These are phyloP conservation scores for Alternaria triticina DNA, from an alignment of 2,329 filamentous ascomycete genomes.

Conservation along the genomic window DNA sequence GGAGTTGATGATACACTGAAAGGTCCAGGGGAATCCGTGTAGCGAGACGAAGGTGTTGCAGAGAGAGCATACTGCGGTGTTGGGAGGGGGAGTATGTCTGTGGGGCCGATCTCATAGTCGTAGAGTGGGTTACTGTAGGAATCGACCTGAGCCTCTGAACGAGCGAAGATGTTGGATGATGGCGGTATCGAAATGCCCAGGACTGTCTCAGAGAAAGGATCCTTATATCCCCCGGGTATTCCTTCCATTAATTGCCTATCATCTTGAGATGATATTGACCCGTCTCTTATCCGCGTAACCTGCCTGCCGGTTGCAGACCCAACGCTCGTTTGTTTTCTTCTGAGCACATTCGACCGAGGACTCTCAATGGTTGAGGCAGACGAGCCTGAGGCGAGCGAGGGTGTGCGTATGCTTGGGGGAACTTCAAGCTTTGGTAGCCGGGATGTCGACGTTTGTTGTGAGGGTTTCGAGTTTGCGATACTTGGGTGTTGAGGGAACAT, in stretches of 20 bases:
- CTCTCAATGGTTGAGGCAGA: slow-evolving; percentile 56
- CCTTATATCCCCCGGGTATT: slow-evolving; percentile 44
- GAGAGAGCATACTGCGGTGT: slow-evolving; percentile 72
- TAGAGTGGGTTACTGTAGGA: slow-evolving; percentile 29
- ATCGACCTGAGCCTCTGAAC: slow-evolving; percentile 36
- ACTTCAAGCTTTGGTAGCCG: slow-evolving; percentile 47
- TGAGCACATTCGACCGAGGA: slow-evolving; percentile 52
- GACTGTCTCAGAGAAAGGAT: slow-evolving; percentile 52
- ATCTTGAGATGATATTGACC: slow-evolving; percentile 45
- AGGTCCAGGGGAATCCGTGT: slow-evolving; percentile 73
- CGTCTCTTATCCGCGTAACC: slow-evolving; percentile 38
- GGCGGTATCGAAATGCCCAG: slow-evolving; percentile 51
- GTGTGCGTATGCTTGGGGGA: slow-evolving; percentile 48
- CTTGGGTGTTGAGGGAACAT: slow-evolving; percentile 24
- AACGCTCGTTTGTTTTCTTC: slow-evolving; percentile 54
- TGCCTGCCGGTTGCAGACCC: slow-evolving; percentile 40
- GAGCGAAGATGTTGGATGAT: slow-evolving; percentile 40
- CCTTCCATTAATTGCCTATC: slow-evolving; percentile 31
- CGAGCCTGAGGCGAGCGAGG: slow-evolving; percentile 57
- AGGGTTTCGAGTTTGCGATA: slow-evolving; percentile 27
- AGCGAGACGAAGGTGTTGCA: slow-evolving; percentile 75
- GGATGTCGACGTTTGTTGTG: slow-evolving; percentile 34
- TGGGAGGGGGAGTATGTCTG: slow-evolving; percentile 70
- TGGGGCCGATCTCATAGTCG: slow-evolving; percentile 61
- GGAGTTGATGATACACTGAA: slow-evolving; percentile 82